Evolutionary conservation across 805 yeast genomes (phyloP), one percentile per base, ranked within the genome.

Genomic region (Starmera dryadoides): DNA sequence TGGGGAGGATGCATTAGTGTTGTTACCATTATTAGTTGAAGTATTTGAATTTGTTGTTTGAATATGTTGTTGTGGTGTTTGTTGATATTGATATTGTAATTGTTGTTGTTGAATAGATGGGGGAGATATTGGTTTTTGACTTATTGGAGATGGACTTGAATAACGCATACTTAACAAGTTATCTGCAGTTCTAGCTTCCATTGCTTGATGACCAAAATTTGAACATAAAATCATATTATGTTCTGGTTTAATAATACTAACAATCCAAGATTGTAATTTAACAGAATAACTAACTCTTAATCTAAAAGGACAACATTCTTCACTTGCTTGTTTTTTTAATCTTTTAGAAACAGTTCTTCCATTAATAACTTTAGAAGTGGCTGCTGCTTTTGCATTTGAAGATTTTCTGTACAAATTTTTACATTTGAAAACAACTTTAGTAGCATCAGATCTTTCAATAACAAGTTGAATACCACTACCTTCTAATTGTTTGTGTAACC

Each of bases 371-470:
- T 6, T 40, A 37, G 17, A 42, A 7, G 32, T 30, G 4, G 32
- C 18, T 5, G 19, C 22, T 7, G 32, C 32, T 14, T 32, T 34
- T 6, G 30, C 20, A 5, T 16, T 12, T 6, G 46, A 34, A 4
- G 51, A 32, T 39, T 48, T 53, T 45, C 53, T 52, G 39, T 50
- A 53, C n/a, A 53, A 31, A 35, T 46, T 53, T 45, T 57, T 58
- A 42, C 63, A 58, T 38, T 59, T 56, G 49, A 59, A 58, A 9
- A 59, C 59, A 16, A 58, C 55, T 39, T 58, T 57, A 15, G 57
- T 44, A 3, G 52, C 44, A 37, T 58, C 63, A 1, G 60, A 54
- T 44, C 63, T 48, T 38, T 58, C 63, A 43, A 60, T 56, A 6
- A 59, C 63, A 31, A 55, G 37, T 16, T 35, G 38, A 18, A 53